phyloP scores from a whole-genome alignment of 2,329 filamentous ascomycete genomes.

The Cadophora gregata region DNA sequence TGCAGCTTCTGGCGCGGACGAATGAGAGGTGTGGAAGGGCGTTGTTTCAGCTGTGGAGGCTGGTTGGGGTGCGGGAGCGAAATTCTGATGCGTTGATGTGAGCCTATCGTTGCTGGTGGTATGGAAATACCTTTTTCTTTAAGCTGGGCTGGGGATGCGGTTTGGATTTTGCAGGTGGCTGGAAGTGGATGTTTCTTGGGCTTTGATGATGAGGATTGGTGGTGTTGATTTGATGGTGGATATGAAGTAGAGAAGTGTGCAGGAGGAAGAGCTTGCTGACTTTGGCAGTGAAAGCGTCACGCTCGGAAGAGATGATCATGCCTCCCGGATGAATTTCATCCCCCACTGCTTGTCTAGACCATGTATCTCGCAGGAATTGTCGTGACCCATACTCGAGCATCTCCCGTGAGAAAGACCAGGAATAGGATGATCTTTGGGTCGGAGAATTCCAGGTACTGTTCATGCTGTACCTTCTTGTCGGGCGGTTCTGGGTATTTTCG shows the following conservation, averaged over 20 bases:
- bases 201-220: neutral
- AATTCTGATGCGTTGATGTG: slow-evolving; percentile 1
- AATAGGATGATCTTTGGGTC: neutral
- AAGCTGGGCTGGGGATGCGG: neutral
- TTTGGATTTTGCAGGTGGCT: neutral
- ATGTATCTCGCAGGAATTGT: neutral
- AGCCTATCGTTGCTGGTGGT: slow-evolving; percentile 9
- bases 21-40: neutral
- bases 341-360: neutral
- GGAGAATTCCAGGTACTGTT: slow-evolving; percentile 2
- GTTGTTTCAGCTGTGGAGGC: slow-evolving; percentile 5
- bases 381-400: neutral
- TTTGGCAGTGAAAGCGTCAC: slow-evolving; percentile 11
- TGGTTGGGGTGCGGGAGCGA: neutral
- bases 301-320: slow-evolving; percentile 17
- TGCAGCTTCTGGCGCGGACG: slow-evolving; percentile 12
- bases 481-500: neutral
- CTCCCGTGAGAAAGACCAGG: neutral
- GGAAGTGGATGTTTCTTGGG: neutral
- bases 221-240: neutral
- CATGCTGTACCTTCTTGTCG: neutral
- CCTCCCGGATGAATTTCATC: neutral
- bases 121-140: slow-evolving; percentile 3
- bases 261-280: neutral
- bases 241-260: neutral